Evolutionary conservation across 1,284 basidiomycete genomes (phyloP).

Genomic region (Ustilago tritici): DNA sequence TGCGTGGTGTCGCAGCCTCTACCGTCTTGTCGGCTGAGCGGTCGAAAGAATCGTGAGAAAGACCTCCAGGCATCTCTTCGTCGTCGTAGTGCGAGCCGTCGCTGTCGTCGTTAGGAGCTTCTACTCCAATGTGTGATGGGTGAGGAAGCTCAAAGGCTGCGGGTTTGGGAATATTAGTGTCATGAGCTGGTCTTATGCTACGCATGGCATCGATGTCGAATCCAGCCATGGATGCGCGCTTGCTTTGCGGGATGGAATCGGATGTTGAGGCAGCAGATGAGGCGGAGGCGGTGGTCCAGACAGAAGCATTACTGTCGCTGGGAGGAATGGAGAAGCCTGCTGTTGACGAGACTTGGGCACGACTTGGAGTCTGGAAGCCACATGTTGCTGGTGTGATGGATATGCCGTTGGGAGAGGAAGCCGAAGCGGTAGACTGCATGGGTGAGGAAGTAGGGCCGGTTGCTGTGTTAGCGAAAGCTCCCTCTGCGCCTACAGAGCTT

Average conservation of each 20-base stretch:
- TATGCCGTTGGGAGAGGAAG: constrained; percentile 11
- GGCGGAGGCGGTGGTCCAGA: constrained; percentile 42
- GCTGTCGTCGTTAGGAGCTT: constrained; percentile 33
- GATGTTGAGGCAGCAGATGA: constrained; percentile 26
- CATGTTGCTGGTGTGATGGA: constrained; percentile 16
- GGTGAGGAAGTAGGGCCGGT: background rate
- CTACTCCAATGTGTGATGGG: constrained; percentile 19
- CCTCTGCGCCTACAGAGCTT: constrained; percentile 9
- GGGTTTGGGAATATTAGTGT: background rate
- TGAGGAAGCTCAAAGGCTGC: background rate
- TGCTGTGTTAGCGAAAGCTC: background rate
- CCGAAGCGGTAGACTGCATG: constrained; percentile 5
- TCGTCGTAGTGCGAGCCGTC: constrained; percentile 54
- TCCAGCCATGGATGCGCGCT: constrained; percentile 41
- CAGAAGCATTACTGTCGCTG: constrained; percentile 43
- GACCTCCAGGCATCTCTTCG: constrained; percentile 24
- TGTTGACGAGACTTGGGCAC: background rate
- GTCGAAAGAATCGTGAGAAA: constrained; percentile 20
- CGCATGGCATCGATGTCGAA: constrained; percentile 42
- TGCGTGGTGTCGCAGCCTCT: constrained; percentile 2
- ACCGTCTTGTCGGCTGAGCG: constrained; percentile 28
- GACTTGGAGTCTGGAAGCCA: constrained; percentile 27
- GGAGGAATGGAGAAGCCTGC: constrained; percentile 22
- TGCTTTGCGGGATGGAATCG: constrained; percentile 27
- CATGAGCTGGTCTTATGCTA: constrained; percentile 27